A percentile compares a stretch with the other conserved stretches of the same genome.
Conservation (phyloP, 306 rosid species). For the Dryas alaskensis region DNA sequence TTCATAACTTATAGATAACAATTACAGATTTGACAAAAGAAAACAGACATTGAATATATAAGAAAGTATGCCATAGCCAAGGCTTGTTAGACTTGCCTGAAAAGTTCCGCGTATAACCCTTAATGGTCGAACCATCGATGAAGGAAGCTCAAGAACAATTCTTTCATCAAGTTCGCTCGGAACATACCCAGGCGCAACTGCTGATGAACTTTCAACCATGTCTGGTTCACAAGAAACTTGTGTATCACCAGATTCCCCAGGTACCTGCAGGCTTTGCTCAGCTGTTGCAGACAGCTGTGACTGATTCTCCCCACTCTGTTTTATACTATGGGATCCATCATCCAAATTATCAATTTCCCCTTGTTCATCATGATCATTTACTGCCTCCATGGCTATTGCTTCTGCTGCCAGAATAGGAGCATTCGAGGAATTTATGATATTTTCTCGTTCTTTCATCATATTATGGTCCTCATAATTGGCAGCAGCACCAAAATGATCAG, state of each 20-base stretch:
- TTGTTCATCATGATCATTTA: conserved; percentile 65
- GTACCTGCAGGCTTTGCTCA: conserved; percentile 36
- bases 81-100: conserved; percentile 61
- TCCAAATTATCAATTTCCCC: conserved; percentile 60
- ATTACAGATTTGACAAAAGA: conserved; percentile 1
- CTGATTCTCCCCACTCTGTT: conserved; percentile 41
- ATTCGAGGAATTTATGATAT: conserved; percentile 43
- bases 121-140: conserved; percentile 91
- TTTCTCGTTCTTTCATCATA: conserved; percentile 39
- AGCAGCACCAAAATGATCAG: conserved; percentile 89
- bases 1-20: conserved; percentile 7
- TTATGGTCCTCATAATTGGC: conserved; percentile 69
- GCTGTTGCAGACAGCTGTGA: conserved; percentile 45
- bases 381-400: conserved; percentile 65
- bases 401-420: conserved; percentile 76
- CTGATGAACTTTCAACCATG: conserved; percentile 56
- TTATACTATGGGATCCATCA: conserved; percentile 39
- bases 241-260: conserved; percentile 47
- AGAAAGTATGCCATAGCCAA: conserved; percentile 20
- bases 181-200: conserved; percentile 72
- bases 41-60: conserved; percentile 4
- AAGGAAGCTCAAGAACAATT: conserved; percentile 82
- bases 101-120: conserved; percentile 81
- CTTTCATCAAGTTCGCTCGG: conserved; percentile 90
- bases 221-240: conserved; percentile 50